Evolutionary conservation across 2,329 filamentous ascomycete species (phyloP).

Genomic region (Phyllosticta citriasiana): DNA sequence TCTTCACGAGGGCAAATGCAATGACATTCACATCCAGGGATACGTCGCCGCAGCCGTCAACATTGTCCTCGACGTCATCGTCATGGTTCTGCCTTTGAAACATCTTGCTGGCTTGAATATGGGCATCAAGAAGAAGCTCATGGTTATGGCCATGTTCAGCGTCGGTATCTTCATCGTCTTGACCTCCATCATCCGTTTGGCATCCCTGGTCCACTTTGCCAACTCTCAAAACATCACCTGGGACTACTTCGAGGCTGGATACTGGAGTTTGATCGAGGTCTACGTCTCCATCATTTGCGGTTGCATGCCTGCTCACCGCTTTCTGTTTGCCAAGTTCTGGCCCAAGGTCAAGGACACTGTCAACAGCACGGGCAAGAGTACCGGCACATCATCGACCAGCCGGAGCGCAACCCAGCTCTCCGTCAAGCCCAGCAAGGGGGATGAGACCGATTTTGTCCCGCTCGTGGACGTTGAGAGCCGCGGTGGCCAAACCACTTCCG

Average conservation of each 20-base stretch:
- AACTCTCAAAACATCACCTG: slow-evolving; percentile 31
- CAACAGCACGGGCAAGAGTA: not conserved
- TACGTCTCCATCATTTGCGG: slow-evolving; percentile 30
- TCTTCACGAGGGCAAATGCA: slow-evolving; percentile 19
- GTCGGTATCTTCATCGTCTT: slow-evolving; percentile 32
- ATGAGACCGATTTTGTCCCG: slow-evolving; percentile 16
- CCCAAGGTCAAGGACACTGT: slow-evolving; percentile 8
- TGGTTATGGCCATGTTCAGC: slow-evolving; percentile 27
- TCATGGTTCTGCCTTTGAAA: slow-evolving; percentile 24
- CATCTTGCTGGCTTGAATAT: slow-evolving; percentile 23
- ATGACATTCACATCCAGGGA: slow-evolving; percentile 23
- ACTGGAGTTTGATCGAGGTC: slow-evolving; percentile 33
- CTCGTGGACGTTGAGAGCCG: slow-evolving; percentile 16
- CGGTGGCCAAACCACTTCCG: slow-evolving; percentile 1
- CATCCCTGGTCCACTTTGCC: slow-evolving; percentile 33
- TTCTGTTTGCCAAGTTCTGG: slow-evolving; percentile 13
- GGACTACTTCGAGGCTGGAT: slow-evolving; percentile 31
- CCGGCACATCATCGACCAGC: not conserved
- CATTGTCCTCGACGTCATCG: slow-evolving; percentile 19
- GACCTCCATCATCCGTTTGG: slow-evolving; percentile 34
- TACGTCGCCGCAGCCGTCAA: slow-evolving; percentile 24
- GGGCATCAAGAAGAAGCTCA: slow-evolving; percentile 23
- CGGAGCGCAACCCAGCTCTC: slow-evolving; percentile 9
- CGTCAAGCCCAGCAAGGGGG: slow-evolving; percentile 14
- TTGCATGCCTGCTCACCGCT: slow-evolving; percentile 29